A percentile compares a stretch with the other conserved stretches of the same genome.
These are phyloP conservation scores for Rhizopogon vulgaris DNA, from an alignment of 768 basidiomycete genomes.

Conservation along the genomic window DNA sequence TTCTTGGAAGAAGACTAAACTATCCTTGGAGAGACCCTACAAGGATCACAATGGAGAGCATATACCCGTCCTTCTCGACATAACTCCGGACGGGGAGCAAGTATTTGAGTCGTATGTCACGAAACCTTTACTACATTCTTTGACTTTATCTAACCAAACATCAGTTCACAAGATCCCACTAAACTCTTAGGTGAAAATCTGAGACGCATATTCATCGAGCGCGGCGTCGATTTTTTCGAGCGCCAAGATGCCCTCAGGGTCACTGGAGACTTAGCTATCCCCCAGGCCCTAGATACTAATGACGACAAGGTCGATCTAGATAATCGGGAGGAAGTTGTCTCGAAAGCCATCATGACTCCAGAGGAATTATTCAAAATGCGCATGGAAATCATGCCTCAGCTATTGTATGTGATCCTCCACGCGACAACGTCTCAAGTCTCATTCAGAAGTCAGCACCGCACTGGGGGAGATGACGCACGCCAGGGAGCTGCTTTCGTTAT, in stretches of 20 bases:
- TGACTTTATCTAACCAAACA: conserved; percentile 12
- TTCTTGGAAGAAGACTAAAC: conserved; percentile 52
- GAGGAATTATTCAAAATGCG: conserved; percentile 75
- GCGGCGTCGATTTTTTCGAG: conserved; percentile 74
- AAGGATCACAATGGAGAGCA: conserved; percentile 67
- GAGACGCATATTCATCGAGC: conserved; percentile 63
- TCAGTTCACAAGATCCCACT: conserved; percentile 50
- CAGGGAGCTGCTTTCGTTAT: conserved; percentile 56
- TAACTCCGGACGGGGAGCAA: conserved; percentile 61
- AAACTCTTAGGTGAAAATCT: conserved; percentile 61
- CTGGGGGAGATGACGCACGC: conserved; percentile 78
- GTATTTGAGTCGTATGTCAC: conserved; percentile 64
- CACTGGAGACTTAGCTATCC: conserved; percentile 14
- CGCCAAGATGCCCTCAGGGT: conserved; percentile 27
- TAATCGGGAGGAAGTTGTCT: conserved; percentile 14
- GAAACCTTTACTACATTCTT: conserved; percentile 1
- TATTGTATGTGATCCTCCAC: conserved; percentile 49
- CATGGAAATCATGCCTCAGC: conserved; percentile 59
- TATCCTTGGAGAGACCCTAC: conserved; percentile 76
- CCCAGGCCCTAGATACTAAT: conserved; percentile 20
- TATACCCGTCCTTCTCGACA: conserved; percentile 62
- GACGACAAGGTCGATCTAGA: conserved; percentile 24
- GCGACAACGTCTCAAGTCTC: background rate
- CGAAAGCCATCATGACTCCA: conserved; percentile 51
- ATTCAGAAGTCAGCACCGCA: conserved; percentile 45